phyloP scores from a whole-genome alignment of 2,329 filamentous ascomycete species.

The Colletotrichum cuscutae region DNA sequence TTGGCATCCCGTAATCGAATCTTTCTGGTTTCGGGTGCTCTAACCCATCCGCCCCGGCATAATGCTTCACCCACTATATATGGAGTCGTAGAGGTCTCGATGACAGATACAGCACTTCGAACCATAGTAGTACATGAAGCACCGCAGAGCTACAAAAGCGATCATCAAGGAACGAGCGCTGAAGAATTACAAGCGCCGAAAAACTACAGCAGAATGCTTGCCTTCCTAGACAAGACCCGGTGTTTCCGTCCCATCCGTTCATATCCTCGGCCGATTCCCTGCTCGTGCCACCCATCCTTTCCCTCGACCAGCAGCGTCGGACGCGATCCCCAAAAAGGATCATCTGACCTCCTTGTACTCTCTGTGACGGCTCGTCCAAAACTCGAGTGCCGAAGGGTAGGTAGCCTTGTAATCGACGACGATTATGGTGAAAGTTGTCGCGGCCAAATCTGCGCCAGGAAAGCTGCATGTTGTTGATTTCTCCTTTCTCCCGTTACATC shows the following conservation, averaged over 20 bases:
- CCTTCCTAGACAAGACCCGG: not conserved
- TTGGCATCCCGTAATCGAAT: not conserved
- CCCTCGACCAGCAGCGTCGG: not conserved
- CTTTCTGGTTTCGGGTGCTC: not conserved
- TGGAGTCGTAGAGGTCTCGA: not conserved
- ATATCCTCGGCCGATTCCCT: constrained; percentile 4
- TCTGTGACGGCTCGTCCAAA: not conserved
- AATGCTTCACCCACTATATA: not conserved
- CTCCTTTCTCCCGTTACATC: constrained; percentile 22
- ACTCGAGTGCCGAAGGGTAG: not conserved
- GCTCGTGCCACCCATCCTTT: constrained; percentile 21
- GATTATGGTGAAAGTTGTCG: not conserved
- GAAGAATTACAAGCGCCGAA: not conserved
- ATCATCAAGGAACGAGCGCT: not conserved
- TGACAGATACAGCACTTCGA: not conserved
- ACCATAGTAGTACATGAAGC: not conserved
- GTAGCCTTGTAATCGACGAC: not conserved
- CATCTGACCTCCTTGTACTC: constrained; percentile 31
- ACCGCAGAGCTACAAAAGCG: not conserved
- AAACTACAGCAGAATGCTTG: not conserved
- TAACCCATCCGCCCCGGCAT: not conserved
- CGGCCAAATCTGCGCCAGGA: not conserved
- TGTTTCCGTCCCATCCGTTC: not conserved
- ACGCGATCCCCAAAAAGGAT: constrained; percentile 5
- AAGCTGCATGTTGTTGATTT: not conserved